These are phyloP conservation scores for Mycena venus DNA, from an alignment of 768 basidiomycete genomes.

Conservation along the genomic window DNA sequence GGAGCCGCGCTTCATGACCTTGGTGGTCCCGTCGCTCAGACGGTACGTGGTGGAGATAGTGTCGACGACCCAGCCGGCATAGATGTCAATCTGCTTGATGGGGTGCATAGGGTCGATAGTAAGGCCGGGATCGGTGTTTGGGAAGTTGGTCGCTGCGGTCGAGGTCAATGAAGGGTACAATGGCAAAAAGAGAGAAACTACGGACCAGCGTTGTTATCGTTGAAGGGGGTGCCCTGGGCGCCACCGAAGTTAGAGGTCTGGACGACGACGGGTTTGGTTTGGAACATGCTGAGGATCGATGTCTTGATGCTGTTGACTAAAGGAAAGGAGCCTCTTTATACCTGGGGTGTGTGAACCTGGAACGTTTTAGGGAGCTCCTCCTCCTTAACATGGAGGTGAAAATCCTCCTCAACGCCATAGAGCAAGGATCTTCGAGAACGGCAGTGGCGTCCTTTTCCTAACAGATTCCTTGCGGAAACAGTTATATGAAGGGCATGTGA, in stretches of 20 bases:
- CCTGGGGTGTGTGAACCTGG: not conserved
- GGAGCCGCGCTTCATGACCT: constrained; percentile 13
- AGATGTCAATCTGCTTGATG: constrained; percentile 16
- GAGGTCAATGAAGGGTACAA: not conserved
- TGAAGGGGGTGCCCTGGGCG: constrained; percentile 18
- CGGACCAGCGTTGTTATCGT: constrained; percentile 9
- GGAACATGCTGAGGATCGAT: constrained; percentile 17
- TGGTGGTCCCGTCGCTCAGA: constrained; percentile 18
- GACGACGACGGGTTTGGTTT: constrained; percentile 20
- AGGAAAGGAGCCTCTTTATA: constrained; percentile 3
- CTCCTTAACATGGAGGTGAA: not conserved
- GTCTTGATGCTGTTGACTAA: not conserved
- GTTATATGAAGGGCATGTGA: not conserved
- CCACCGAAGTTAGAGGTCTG: constrained; percentile 31
- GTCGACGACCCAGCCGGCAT: constrained; percentile 19
- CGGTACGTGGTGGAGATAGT: constrained; percentile 16
- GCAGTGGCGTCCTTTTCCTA: not conserved
- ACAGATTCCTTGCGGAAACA: not conserved
- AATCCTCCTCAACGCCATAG: not conserved
- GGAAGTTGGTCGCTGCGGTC: constrained; percentile 16
- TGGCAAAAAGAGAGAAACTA: not conserved
- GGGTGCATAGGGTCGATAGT: constrained; percentile 18
- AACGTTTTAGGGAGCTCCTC: not conserved
- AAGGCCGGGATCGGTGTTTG: constrained; percentile 1
- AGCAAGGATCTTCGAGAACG: not conserved